Evolutionary conservation across 2,329 filamentous ascomycete species (phyloP).

Genomic region (Graphium sp.): DNA sequence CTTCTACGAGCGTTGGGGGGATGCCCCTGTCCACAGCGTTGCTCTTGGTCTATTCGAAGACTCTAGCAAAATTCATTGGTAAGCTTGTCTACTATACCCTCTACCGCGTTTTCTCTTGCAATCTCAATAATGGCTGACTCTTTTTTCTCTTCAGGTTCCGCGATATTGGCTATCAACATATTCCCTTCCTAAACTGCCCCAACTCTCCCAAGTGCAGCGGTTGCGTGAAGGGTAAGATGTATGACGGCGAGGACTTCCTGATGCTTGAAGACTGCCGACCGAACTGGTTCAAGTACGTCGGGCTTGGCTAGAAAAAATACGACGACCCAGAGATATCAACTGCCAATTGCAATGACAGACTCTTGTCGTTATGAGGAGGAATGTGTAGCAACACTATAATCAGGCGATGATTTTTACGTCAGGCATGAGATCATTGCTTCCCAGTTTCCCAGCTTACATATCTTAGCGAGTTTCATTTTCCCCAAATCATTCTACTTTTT

Average conservation of each 20-base stretch:
- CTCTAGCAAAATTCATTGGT: constrained; percentile 84
- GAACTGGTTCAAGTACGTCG: constrained; percentile 93
- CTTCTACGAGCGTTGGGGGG: constrained; percentile 97
- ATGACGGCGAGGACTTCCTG: constrained; percentile 72
- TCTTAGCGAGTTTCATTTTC: too few species aligned
- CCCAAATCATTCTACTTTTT: too few species aligned
- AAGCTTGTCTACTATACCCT: constrained; percentile 17
- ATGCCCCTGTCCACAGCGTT: constrained; percentile 92
- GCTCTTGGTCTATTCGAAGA: constrained; percentile 88
- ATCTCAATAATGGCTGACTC: constrained; percentile 3
- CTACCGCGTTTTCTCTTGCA: background rate
- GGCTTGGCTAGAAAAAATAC: constrained; percentile 62
- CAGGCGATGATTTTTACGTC: too few species aligned
- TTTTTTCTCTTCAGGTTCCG: constrained; percentile 56
- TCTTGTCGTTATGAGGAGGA: too few species aligned
- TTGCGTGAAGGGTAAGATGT: constrained; percentile 75
- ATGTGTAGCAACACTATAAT: too few species aligned
- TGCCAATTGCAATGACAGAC: too few species aligned
- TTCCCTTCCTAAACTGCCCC: constrained; percentile 97
- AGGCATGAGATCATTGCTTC: too few species aligned
- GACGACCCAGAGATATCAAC: too few species aligned
- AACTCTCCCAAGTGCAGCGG: constrained; percentile 88
- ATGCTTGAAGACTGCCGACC: constrained; percentile 86
- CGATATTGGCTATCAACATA: constrained; percentile 96
- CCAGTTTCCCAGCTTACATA: too few species aligned